Conservation (phyloP, 345 rosid species). For the Salix caprea region DNA sequence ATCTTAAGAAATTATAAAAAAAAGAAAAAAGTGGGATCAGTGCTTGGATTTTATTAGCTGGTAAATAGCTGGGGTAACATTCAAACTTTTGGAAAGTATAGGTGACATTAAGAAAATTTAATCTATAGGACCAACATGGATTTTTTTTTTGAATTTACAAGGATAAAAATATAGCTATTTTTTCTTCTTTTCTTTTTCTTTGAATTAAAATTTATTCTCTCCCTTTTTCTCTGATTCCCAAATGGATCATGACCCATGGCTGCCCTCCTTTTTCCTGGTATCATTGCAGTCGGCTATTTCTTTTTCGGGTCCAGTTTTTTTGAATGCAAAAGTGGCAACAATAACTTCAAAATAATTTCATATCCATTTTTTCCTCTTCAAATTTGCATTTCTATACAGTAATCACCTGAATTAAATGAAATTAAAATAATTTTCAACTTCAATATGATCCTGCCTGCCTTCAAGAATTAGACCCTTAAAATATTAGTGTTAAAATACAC, state of each 20-base stretch:
- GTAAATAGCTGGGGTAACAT: neutral
- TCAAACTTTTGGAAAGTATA: neutral
- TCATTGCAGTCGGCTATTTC: neutral
- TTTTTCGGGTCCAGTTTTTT: neutral
- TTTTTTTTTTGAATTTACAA: neutral
- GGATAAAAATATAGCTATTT: neutral
- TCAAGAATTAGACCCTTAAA: neutral
- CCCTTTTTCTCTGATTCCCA: neutral
- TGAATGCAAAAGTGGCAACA: neutral
- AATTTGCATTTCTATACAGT: neutral
- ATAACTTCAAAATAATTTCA: neutral
- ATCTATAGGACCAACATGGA: neutral
- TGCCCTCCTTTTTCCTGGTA: neutral
- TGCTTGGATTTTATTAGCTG: neutral
- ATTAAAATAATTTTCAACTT: neutral
- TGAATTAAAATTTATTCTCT: neutral
- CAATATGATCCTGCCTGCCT: neutral
- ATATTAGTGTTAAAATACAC: too few species aligned
- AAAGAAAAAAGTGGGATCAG: neutral
- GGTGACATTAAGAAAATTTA: neutral
- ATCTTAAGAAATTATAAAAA: neutral
- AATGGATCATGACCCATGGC: neutral
- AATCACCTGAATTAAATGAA: neutral
- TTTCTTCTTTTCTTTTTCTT: neutral
- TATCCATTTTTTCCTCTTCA: neutral